Evolutionary conservation across 306 rosid species (phyloP), one percentile per base, ranked within the genome.

Genomic region (Quercus ilex): DNA sequence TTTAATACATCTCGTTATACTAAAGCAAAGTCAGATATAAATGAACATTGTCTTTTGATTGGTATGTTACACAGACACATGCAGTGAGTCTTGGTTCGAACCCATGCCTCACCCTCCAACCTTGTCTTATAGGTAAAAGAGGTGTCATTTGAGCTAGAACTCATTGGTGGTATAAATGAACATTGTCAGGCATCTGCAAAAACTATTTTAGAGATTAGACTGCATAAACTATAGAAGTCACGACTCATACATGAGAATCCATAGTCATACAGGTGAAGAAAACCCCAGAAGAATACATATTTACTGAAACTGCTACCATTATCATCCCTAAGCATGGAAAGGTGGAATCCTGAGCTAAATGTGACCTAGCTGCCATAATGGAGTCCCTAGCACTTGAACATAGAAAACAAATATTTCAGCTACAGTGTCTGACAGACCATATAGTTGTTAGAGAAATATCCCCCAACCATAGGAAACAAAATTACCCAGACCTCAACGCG

Each of bases 21-120:
- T 79, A 78, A 77, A 80, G 71, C 78, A 78, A 77, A 78, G 78
- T 60, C 72, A 69, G 57, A 74, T 23, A 46, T 6, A 68, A 68
- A 33, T 68, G 52, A 35, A n/a, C 13, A 19, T 9, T 35, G 49
- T 68, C 52, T 35, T 35, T 9, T n/a, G 26, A 33, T 68, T 35
- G 3, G 65, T 19, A 38, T 19, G 52, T n/a, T 35, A 35, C 12
- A 68, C 52, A 67, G 10, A 35, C 23, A 35, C 23, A 18, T 46
- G 12, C 15, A 4, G 12, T 8, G 10, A 19, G 26, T 67, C 72
- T 67, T 67, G 53, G 53, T 46, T 46, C 17, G 28, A 19, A 67
- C 52, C 72, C 49, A 35, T 67, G 52, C 51, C 52, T 35, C 26
- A 67, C 15, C 52, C 21, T 67, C 26, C 25, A 35, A 21, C 52